These are phyloP conservation scores for Botryosphaeria dothidea DNA, from an alignment of 2,329 filamentous ascomycete species.

Conservation along the genomic window DNA sequence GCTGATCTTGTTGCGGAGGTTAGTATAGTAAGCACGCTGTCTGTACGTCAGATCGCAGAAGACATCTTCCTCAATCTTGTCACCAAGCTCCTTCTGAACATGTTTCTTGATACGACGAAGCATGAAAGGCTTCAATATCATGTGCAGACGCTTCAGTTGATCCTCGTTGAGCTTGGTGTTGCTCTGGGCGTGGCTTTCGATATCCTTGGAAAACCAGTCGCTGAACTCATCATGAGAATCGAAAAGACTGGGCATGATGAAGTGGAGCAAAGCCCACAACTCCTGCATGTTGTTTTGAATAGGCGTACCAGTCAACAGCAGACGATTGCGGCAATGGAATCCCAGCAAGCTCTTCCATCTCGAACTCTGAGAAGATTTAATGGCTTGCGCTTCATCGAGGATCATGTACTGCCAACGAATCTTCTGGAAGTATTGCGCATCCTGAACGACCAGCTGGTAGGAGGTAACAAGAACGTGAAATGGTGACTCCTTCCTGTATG, in stretches of 20 bases:
- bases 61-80: constrained; percentile 96
- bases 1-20: constrained; percentile 93
- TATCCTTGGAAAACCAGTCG: constrained; percentile 94
- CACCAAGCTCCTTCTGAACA: constrained; percentile 96
- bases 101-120: constrained; percentile 99
- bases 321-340: constrained; percentile 92
- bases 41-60: constrained; percentile 97
- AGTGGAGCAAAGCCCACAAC: constrained; percentile 94
- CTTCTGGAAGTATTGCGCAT: constrained; percentile 97
- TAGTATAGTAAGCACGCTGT: constrained; percentile 90
- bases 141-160: constrained; percentile 92
- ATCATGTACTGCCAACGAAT: constrained; percentile 99
- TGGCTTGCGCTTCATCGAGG: constrained; percentile 95
- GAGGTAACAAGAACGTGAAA: constrained; percentile 97
- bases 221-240: constrained; percentile 92
- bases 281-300: constrained; percentile 99
- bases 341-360: constrained; percentile 94
- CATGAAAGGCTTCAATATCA: constrained; percentile 99
- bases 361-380: constrained; percentile 96
- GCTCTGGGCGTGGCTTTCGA: constrained; percentile 96
- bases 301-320: constrained; percentile 91
- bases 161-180: constrained; percentile 99
- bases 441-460: constrained; percentile 94
- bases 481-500: constrained; percentile 87
- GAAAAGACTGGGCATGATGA: constrained; percentile 99